Evolutionary conservation across 345 rosid species (phyloP), one percentile per base, ranked within the genome.

Genomic region (Brassica rapa): DNA sequence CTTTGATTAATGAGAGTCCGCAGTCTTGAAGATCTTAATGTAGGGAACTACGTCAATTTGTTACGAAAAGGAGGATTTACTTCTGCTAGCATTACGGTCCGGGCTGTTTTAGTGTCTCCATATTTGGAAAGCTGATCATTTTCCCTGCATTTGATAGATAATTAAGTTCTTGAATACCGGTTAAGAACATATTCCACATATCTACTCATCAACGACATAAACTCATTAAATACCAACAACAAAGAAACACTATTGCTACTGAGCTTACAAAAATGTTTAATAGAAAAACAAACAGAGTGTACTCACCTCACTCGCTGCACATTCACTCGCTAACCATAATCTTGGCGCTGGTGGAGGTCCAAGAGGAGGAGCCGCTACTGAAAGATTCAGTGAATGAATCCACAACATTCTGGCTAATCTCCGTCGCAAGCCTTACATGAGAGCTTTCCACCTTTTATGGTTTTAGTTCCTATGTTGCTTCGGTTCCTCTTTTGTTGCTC

Each of bases 1-100:
- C 97, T 90, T 70, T 92, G 97, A 77, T 90, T 90, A 73, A 92
- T 92, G 81, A 92, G 84, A 24, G 97, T 88, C 80, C 97, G 76
- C 62, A 90, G 85, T 74, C 92, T 85, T 2, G 97, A 88, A 75
- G 84, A 84, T 66, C 89, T 88, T 56, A 91, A 86, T 19, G 87
- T 68, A 19, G 96, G 96, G 66, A 88, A 88, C 21, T 19, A 19
- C 29, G 43, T 30, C 81, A 93, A 87, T 82, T 93, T 93, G 64
- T 93, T 94, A 2, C 93, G 93, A 70, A 93, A 88, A 25, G 87
- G 80, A 12, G 96, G 96, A 74, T 90, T 93, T 16, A 93, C 86
- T 62, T 89, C 91, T 15, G 63, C 78, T 68, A 90, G 87, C 96
- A 93, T 86, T 55, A 88, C 87, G 74, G 61, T 75, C 66, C 96